Base-by-base conservation (phyloP, 176 grass and related monocot species). In the Elaeis guineensis region DNA sequence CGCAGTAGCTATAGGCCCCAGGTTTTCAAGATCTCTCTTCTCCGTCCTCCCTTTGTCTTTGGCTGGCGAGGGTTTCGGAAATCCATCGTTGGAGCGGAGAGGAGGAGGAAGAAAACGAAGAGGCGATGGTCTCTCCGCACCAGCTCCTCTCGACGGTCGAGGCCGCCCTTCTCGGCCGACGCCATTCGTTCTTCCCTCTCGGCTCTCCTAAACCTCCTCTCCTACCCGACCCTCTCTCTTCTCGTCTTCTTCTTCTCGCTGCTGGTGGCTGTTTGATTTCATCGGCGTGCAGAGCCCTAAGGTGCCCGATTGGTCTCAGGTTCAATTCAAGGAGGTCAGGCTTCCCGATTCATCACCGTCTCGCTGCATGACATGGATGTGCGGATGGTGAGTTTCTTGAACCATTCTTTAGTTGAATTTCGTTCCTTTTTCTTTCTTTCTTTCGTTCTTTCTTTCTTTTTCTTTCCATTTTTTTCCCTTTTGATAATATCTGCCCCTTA, bases 291-390 rank as follows among this genome's bases (percentile, higher is more conserved):
- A 97, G 92, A 75, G 66, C 17, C 92, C 92, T 0, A 97, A 85
- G 75, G 78, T 84, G 57, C 88, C 92, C 0, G 87, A 97, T 72
- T 67, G 92, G 62, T 67, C 81, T 50, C 87, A 97, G 52, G 83
- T 91, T 25, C 72, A 84, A 66, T 81, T 81, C 19, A 97, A 87
- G 54, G 78, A 97, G 72, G 81, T 97, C 54, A 71, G 81, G 65
- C 69, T 97, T 39, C 72, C 66, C 0, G 85, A 88, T 72, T 84
- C 83, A 68, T 81, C 69, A 5, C 84, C 16, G 80, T 97, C 35
- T 75, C 78, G n/a, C 86, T 97, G 0, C n/a, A n/a, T n/a, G n/a
- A n/a, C n/a, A n/a, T n/a, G n/a, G n/a, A n/a, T n/a, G n/a, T n/a
- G n/a, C n/a, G n/a, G n/a, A n/a, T n/a, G 21, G 21, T 22, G 80